These are phyloP conservation scores for Climacium dendroides DNA, from an alignment of 225 moss, liverwort and hornwort species.

Conservation along the genomic window DNA sequence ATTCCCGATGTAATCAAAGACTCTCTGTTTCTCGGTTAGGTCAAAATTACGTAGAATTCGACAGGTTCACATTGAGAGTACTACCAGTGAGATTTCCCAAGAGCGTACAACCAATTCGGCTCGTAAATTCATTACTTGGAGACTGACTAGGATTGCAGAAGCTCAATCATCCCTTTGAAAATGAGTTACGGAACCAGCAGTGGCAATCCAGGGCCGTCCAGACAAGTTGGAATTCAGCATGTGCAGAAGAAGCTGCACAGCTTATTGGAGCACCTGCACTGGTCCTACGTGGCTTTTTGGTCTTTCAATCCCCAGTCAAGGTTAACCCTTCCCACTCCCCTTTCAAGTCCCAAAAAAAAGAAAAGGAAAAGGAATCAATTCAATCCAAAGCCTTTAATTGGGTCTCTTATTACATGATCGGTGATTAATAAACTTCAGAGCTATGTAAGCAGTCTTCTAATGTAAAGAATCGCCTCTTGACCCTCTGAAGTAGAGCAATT, in stretches of 20 bases:
- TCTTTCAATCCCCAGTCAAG: conserved; percentile 18
- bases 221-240: neutral
- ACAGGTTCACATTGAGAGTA: neutral
- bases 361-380: neutral
- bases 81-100: neutral
- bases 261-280: conserved; percentile 25
- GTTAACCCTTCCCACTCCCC: neutral
- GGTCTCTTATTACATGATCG: too few relatives aligned
- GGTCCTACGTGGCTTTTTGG: conserved; percentile 57
- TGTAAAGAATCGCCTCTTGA: neutral
- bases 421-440: neutral
- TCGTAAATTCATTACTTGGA: neutral
- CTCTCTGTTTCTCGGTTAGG: neutral
- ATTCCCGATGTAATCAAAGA: neutral
- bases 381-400: neutral
- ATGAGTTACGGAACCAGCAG: conserved; percentile 1
- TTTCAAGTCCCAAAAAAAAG: neutral
- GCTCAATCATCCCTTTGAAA: neutral
- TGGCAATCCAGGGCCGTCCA: neutral
- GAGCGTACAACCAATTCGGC: neutral
- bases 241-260: conserved; percentile 14
- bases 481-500: neutral
- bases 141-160: neutral
- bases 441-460: neutral
- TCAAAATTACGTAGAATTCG: neutral